Evolutionary conservation across 2,329 filamentous ascomycete species (phyloP), one percentile per base, ranked within the genome.

Genomic region (Cytospora paraplurivora): DNA sequence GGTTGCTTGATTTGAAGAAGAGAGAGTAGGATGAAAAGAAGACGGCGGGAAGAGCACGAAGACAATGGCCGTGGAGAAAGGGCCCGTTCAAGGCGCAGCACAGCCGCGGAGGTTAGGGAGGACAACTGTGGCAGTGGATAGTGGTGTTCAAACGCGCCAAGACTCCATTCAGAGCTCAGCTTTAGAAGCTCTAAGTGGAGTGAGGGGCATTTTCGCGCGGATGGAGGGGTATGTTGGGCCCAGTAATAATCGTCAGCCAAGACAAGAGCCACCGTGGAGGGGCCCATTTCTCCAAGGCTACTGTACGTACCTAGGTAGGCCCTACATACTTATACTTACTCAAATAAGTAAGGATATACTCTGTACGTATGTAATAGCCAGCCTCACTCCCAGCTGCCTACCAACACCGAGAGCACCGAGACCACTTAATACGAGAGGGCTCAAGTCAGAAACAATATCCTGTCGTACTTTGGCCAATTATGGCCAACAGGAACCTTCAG

Each of bases 151-250:
- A 63, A 60, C 56, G 37, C 32, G 64, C 64, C 64, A 66, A 66
- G 64, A 57, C 64, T 66, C 61, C 56, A 63, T 63, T 54, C 61
- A 60, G 51, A 63, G 60, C 60, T 63, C 56, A 41, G 50, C 35
- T 19, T 37, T 27, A n/a, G 4, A 38, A 63, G 61, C 61, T 66
- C 35, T 27, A 15, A 34, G 63, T 62, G 56, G 60, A 54, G 59
- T 53, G 63, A 62, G 63, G 63, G 56, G 63, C 60, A 63, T 38
- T 41, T 63, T 44, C n/a, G 55, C 50, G 44, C 19, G 11, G 44
- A 27, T 59, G 56, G 52, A 59, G 52, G 56, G 60, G 59, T 61
- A 53, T 5, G 55, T 17, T 55, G 51, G 58, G 12, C 44, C 44
- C 11, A 19, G 10, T 4, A 6, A 19, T 17, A 19, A 19, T 47